Conservation (phyloP, 2,329 filamentous ascomycete genomes). For the Beauveria rudraprayagi region DNA sequence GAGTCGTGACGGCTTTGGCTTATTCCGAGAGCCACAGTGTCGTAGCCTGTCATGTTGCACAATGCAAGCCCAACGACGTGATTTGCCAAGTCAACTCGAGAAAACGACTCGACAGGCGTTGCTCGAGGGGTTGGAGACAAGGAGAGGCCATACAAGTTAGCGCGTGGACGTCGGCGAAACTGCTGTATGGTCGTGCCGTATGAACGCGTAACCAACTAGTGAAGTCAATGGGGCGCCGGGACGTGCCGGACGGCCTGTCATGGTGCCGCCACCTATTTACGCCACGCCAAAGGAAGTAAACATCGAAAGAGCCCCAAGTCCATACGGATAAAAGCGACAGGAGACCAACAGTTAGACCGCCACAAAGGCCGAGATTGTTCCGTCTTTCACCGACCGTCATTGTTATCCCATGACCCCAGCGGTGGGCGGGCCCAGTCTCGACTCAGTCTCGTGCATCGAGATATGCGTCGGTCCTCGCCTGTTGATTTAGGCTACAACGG, state of each 20-base stretch:
- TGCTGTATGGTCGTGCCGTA: no score
- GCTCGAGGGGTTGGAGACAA: no score
- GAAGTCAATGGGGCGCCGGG: no score
- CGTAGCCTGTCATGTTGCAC: not conserved
- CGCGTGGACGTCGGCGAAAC: no score
- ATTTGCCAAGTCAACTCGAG: not conserved
- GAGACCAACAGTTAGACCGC: not conserved
- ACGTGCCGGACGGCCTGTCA: no score
- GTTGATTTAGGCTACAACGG: not conserved
- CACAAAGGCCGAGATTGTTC: not conserved
- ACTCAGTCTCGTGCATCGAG: not conserved
- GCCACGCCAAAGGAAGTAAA: not conserved
- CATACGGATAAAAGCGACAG: not conserved
- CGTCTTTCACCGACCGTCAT: not conserved
- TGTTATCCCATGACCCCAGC: not conserved
- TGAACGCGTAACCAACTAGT: no score
- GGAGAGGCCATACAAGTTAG: not conserved
- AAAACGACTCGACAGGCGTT: not conserved
- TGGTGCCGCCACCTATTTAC: no score
- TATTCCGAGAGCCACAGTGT: not conserved
- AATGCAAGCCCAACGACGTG: not conserved
- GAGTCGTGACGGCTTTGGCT: not conserved
- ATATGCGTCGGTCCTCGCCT: not conserved
- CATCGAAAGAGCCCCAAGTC: not conserved
- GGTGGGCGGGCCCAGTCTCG: not conserved